Evolutionary conservation across 139 green algal species (phyloP).

Genomic region (Coelastrella sp.): DNA sequence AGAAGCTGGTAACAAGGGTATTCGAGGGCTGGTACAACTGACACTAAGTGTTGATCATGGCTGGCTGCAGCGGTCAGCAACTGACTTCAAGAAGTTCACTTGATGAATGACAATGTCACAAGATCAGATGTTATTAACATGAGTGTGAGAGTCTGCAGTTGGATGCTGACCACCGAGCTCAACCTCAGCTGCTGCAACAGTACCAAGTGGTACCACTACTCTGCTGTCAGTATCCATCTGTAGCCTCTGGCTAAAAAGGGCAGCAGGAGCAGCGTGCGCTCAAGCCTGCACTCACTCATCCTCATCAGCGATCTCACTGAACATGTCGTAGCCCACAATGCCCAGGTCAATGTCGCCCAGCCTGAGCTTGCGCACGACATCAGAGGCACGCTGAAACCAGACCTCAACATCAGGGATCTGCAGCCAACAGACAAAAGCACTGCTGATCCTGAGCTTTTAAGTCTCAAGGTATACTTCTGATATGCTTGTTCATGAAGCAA

Average conservation of each 20-base stretch:
- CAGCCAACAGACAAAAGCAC: background rate
- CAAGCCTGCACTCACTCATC: slow-evolving; percentile 71
- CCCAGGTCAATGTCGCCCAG: slow-evolving; percentile 96
- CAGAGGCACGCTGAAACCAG: slow-evolving; percentile 97
- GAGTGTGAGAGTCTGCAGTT: too few species aligned
- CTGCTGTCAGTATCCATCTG: background rate
- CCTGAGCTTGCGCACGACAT: slow-evolving; percentile 95
- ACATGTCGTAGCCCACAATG: slow-evolving; percentile 98
- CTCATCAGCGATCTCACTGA: slow-evolving; percentile 70
- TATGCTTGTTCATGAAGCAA: too few species aligned
- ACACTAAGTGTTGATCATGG: too few species aligned
- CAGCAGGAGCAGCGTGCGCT: background rate
- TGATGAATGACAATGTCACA: too few species aligned
- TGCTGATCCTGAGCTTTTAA: background rate
- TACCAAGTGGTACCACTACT: background rate
- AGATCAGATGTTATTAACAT: too few species aligned
- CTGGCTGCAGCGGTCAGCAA: too few species aligned
- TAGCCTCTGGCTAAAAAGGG: background rate
- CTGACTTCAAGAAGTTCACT: too few species aligned
- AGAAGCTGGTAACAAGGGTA: too few species aligned
- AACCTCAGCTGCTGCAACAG: background rate
- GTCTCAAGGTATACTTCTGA: too few species aligned
- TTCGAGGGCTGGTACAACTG: too few species aligned
- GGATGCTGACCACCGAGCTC: too few species aligned
- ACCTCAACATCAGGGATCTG: slow-evolving; percentile 95